These are phyloP conservation scores for Pistacia integerrima DNA, from an alignment of 345 rosid genomes.

Conservation along the genomic window DNA sequence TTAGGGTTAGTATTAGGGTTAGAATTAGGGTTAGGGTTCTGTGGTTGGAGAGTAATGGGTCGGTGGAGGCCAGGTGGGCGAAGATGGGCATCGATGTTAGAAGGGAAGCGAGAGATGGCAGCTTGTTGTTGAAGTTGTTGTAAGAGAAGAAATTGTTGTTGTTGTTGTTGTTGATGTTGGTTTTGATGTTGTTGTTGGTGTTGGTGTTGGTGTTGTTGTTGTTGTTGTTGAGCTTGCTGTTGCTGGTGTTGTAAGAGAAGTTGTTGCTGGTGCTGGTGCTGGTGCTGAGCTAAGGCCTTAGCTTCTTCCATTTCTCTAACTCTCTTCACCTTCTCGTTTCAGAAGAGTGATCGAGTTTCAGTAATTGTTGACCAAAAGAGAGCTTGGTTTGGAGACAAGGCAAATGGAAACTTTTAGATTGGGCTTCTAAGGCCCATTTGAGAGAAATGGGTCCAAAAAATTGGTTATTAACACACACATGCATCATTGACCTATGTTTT, in stretches of 20 bases:
- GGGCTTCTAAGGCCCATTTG: too few species aligned
- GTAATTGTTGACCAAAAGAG: background rate
- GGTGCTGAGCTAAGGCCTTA: slow-evolving; percentile 50
- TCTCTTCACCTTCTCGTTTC: background rate
- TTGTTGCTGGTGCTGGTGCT: slow-evolving; percentile 42
- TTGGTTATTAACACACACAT: too few species aligned
- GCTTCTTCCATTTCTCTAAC: slow-evolving; percentile 53
- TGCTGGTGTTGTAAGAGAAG: slow-evolving; percentile 38
- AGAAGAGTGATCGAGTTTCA: background rate
- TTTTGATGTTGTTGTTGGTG: slow-evolving; percentile 47
- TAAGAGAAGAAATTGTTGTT: slow-evolving; percentile 59
- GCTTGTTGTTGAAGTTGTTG: slow-evolving; percentile 63
- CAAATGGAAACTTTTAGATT: too few species aligned
- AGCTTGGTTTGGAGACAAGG: background rate
- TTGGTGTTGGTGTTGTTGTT: slow-evolving; percentile 31
- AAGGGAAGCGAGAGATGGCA: slow-evolving; percentile 90
- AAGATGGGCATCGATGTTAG: slow-evolving; percentile 85
- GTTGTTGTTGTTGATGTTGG: slow-evolving; percentile 62
- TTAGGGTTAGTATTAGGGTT: slow-evolving; percentile 27
- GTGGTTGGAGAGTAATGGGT: slow-evolving; percentile 41
- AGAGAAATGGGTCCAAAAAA: too few species aligned
- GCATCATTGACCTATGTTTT: too few species aligned
- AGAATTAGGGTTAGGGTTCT: slow-evolving; percentile 32
- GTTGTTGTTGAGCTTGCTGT: slow-evolving; percentile 36
- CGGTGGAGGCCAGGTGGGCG: slow-evolving; percentile 61